phyloP scores from a whole-genome alignment of 192 early-diverging fungal genomes.

The Coemansia sp. region DNA sequence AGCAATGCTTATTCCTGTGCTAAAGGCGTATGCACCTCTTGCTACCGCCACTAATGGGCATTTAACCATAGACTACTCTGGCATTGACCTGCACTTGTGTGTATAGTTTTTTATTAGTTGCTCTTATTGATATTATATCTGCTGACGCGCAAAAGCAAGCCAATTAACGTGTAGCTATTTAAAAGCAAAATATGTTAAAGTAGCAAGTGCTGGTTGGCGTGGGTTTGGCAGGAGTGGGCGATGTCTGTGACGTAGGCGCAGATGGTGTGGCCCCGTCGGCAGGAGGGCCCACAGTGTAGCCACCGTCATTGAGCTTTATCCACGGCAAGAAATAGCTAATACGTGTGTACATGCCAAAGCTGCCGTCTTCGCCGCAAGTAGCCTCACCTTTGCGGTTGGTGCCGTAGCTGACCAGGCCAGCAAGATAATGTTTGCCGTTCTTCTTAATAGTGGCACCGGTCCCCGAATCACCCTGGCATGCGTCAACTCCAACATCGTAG shows the following conservation, averaged over 20 bases:
- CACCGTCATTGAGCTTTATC: conserved; percentile 31
- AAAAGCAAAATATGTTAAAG: conserved; percentile 40
- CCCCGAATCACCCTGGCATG: conserved; percentile 48
- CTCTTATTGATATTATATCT: neutral
- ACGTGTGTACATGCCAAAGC: conserved; percentile 52
- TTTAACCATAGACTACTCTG: conserved; percentile 20
- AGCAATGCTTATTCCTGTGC: conserved; percentile 27
- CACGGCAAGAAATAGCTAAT: conserved; percentile 27
- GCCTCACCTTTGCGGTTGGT: conserved; percentile 19
- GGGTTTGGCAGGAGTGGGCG: neutral
- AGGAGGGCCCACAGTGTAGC: conserved; percentile 7
- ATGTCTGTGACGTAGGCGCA: neutral
- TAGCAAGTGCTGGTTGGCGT: conserved; percentile 16
- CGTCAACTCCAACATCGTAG: conserved; percentile 48
- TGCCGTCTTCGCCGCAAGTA: conserved; percentile 45
- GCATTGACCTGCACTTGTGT: conserved; percentile 44
- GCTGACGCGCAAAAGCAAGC: neutral
- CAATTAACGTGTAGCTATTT: neutral
- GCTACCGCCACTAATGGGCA: neutral
- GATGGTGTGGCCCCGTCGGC: conserved; percentile 1
- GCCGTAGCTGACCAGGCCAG: conserved; percentile 51
- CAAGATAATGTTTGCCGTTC: conserved; percentile 25
- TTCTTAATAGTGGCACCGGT: conserved; percentile 29
- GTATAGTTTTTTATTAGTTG: neutral
- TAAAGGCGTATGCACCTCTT: conserved; percentile 38